Base-by-base conservation (phyloP, 345 rosid species). In the Lumnitzera racemosa region DNA sequence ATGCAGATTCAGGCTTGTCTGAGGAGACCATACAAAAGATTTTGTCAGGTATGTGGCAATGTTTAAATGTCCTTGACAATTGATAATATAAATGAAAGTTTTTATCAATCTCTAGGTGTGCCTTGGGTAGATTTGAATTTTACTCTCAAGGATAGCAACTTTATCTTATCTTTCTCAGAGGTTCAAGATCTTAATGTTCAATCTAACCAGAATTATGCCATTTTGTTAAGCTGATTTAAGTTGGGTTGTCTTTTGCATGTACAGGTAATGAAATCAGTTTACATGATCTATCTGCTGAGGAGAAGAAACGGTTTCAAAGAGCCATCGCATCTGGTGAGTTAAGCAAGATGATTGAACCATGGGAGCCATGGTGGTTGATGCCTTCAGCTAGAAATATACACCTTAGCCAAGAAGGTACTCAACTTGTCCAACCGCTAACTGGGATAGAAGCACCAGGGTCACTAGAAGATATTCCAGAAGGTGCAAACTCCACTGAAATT, bases 351-450 rank as follows among this genome's bases (percentile, higher is more conserved):
- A 88, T 90, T 47, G 70, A 86, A 65, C 95, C 96, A 12, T 90
- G 99, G 99, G 91, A 84, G 29, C 99, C 99, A 49, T 94, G 99
- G 97, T 94, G 99, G 99, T 65, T 86, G 62, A 78, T 67, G 48
- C 82, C 84, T 77, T 80, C 86, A 57, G 95, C 95, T 41, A 66
- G 75, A 67, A 68, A 70, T 56, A 78, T 90, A 58, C 66, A 75
- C 56, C 85, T 86, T 29, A 76, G 95, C 54, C 67, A 63, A 56
- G 78, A 76, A 31, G 99, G 97, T 61, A 75, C 82, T 52, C 79
- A 62, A 46, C 85, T 90, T 12, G 72, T 90, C 54, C 95, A 83
- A 56, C 73, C 84, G 31, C 54, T 85, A 56, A 67, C 48, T 16
- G 47, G 66, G 29, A 65, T 61, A 46, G 78, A 65, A 47, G 47